These are phyloP conservation scores for Scheffersomyces titani DNA, from an alignment of 1,139 yeast genomes.

Conservation along the genomic window DNA sequence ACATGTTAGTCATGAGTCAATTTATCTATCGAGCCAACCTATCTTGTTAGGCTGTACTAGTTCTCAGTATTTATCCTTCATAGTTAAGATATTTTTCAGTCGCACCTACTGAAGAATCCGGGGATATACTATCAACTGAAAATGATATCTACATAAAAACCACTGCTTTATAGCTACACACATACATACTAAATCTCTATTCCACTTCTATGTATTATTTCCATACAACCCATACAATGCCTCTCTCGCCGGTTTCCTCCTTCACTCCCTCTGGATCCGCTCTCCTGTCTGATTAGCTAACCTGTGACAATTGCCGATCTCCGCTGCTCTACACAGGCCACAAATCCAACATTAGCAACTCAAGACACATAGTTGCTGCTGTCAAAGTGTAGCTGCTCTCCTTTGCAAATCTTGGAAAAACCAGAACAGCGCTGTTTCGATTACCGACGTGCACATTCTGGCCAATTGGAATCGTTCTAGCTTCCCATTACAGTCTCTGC, in stretches of 20 bases:
- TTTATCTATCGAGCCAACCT: no score
- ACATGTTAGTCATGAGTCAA: no score
- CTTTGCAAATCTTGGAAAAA: neutral
- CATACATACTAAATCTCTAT: no score
- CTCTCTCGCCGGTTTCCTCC: neutral
- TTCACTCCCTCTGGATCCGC: no score
- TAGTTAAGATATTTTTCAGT: neutral
- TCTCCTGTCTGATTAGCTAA: neutral
- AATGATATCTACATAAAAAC: neutral
- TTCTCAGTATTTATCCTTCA: no score
- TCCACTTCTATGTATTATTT: no score
- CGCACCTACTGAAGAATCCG: neutral
- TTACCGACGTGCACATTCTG: neutral
- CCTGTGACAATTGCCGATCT: neutral
- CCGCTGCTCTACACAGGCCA: neutral
- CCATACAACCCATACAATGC: no score
- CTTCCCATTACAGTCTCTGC: neutral
- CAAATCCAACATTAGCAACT: neutral
- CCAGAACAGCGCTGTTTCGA: neutral
- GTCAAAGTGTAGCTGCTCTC: neutral
- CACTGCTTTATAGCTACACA: no score
- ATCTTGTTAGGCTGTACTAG: no score
- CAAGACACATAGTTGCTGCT: neutral
- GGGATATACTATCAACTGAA: neutral
- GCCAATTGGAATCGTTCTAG: neutral